These are phyloP conservation scores for Backusella mclennaniae DNA, from an alignment of 192 early-diverging fungal genomes.

Conservation along the genomic window DNA sequence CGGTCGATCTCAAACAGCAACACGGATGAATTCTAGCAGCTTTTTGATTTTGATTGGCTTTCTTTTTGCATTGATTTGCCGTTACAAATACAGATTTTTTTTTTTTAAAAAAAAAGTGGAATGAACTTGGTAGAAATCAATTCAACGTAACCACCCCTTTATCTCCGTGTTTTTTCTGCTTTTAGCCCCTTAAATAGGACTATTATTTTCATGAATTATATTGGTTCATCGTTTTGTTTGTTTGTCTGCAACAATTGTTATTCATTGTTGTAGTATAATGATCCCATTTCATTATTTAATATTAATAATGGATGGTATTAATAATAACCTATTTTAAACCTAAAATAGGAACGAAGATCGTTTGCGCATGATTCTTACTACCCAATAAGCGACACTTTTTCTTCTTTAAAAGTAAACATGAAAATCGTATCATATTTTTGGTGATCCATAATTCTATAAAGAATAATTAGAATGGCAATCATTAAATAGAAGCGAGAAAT, in stretches of 20 bases:
- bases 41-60: neutral
- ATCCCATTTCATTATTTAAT: neutral
- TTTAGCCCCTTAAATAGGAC: neutral
- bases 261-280: neutral
- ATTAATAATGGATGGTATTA: neutral
- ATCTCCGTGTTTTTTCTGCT: neutral
- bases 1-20: neutral
- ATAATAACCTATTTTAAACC: neutral
- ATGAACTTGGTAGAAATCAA: neutral
- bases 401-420: neutral
- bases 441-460: neutral
- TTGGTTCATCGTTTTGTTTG: neutral
- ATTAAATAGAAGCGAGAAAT: neutral
- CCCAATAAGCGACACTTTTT: neutral
- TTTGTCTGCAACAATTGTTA: neutral
- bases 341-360: neutral
- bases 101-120: neutral
- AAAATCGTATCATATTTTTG: neutral
- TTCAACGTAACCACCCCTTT: neutral
- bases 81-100: neutral
- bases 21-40: neutral
- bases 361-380: neutral
- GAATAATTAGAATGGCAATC: neutral
- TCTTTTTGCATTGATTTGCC: neutral
- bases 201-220: neutral